phyloP scores from a whole-genome alignment of 768 basidiomycete species.

The Termitomyces sp. region DNA sequence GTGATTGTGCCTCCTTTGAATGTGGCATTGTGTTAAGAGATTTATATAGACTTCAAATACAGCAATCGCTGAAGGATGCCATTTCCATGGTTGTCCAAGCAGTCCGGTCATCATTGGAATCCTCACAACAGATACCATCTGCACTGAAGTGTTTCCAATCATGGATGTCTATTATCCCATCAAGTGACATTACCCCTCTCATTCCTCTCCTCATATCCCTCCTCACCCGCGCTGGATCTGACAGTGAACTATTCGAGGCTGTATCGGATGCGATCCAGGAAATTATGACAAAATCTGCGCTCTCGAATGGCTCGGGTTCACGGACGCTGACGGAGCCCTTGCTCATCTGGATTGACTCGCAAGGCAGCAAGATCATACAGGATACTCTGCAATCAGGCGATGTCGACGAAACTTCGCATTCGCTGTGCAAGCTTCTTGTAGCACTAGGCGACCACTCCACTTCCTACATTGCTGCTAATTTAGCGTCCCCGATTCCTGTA shows the following conservation, averaged over 20 bases:
- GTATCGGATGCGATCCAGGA: slow-evolving; percentile 74
- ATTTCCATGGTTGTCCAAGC: slow-evolving; percentile 67
- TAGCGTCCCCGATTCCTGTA: slow-evolving; percentile 42
- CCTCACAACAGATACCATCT: slow-evolving; percentile 49
- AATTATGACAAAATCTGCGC: slow-evolving; percentile 66
- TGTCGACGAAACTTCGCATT: slow-evolving; percentile 55
- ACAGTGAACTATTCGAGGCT: slow-evolving; percentile 50
- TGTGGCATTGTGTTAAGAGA: background rate
- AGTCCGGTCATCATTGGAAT: slow-evolving; percentile 49
- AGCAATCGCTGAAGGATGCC: slow-evolving; percentile 61
- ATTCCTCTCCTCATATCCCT: slow-evolving; percentile 61
- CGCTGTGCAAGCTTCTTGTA: slow-evolving; percentile 73
- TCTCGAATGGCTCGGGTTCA: slow-evolving; percentile 64
- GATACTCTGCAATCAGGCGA: slow-evolving; percentile 29
- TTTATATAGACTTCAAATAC: slow-evolving; percentile 48
- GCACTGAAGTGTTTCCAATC: slow-evolving; percentile 78
- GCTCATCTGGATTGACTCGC: slow-evolving; percentile 65
- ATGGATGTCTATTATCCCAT: slow-evolving; percentile 70
- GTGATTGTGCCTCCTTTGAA: slow-evolving; percentile 19
- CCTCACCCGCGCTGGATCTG: slow-evolving; percentile 48
- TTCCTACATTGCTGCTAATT: slow-evolving; percentile 64
- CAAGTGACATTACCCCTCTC: slow-evolving; percentile 67
- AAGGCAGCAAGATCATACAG: slow-evolving; percentile 44
- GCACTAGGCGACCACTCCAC: slow-evolving; percentile 86
- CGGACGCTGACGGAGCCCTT: slow-evolving; percentile 80